Evolutionary conservation across 2,329 filamentous ascomycete species (phyloP).

Genomic region (Fusarium ramigenum): DNA sequence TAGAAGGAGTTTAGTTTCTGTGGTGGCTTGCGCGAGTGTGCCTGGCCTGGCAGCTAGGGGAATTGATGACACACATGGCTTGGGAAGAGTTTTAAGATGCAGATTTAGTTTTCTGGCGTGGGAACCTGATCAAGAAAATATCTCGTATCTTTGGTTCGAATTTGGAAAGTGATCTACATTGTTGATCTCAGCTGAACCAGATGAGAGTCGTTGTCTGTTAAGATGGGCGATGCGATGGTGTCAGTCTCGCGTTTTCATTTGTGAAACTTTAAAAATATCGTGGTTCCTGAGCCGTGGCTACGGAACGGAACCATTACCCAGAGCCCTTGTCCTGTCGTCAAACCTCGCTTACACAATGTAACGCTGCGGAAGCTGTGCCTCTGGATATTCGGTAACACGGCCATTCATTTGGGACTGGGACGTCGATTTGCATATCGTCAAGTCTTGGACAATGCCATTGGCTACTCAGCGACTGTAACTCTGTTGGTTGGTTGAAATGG

Average conservation of each 20-base stretch:
- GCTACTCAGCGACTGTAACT: neutral
- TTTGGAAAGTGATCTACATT: neutral
- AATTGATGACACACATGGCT: conserved; percentile 14
- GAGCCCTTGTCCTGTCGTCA: neutral
- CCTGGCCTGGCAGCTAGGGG: neutral
- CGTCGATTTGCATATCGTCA: neutral
- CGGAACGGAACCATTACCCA: conserved; percentile 1
- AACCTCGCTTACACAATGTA: neutral
- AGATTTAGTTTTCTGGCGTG: neutral
- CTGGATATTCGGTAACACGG: neutral
- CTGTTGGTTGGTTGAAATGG: neutral
- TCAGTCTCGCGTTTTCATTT: neutral
- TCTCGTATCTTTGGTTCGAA: neutral
- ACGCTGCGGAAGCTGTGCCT: neutral
- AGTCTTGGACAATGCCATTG: neutral
- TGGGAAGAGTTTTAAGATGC: neutral
- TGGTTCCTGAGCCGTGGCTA: conserved; percentile 8
- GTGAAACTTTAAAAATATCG: neutral
- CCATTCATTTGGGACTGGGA: neutral
- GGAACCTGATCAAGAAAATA: neutral
- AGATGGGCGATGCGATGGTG: neutral
- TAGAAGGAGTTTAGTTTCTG: neutral
- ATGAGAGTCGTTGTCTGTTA: too few relatives aligned
- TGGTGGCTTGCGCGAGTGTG: neutral
- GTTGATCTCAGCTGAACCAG: neutral